A percentile compares a stretch with the other conserved stretches of the same genome.
phyloP scores from a whole-genome alignment of 1,284 basidiomycete genomes.

The Sporisorium scitamineum region DNA sequence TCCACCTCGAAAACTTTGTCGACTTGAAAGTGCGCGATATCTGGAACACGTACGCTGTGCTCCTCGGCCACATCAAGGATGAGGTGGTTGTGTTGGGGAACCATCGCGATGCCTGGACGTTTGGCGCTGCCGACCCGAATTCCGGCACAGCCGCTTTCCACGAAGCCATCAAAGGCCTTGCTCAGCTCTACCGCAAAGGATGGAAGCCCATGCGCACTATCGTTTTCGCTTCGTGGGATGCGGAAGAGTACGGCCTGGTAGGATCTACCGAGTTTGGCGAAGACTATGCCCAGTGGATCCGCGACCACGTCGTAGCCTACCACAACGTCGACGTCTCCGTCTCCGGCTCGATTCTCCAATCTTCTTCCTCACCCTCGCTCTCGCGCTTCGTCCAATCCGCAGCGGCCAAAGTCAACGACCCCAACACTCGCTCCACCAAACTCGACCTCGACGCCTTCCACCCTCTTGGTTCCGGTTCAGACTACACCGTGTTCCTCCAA shows the following conservation, averaged over 20 bases:
- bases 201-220: conserved; percentile 92
- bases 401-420: conserved; percentile 75
- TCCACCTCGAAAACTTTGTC: conserved; percentile 54
- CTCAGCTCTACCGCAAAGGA: conserved; percentile 77
- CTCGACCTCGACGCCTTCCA: conserved; percentile 28
- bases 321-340: conserved; percentile 83
- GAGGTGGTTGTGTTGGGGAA: conserved; percentile 85
- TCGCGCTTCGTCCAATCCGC: conserved; percentile 78
- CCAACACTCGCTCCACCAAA: conserved; percentile 26
- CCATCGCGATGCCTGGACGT: conserved; percentile 68
- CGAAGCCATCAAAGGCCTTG: conserved; percentile 86
- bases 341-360: conserved; percentile 76
- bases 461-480: conserved; percentile 73
- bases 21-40: conserved; percentile 57
- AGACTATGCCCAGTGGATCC: conserved; percentile 85
- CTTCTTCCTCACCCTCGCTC: conserved; percentile 79
- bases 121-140: conserved; percentile 81
- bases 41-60: conserved; percentile 86
- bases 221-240: conserved; percentile 92
- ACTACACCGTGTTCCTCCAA: conserved; percentile 81
- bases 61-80: conserved; percentile 84
- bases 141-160: conserved; percentile 87
- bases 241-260: conserved; percentile 89
- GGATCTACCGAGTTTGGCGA: conserved; percentile 90
- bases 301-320: conserved; percentile 83